These are phyloP conservation scores for Aciculosporium take DNA, from an alignment of 2,329 filamentous ascomycete genomes.

Conservation along the genomic window DNA sequence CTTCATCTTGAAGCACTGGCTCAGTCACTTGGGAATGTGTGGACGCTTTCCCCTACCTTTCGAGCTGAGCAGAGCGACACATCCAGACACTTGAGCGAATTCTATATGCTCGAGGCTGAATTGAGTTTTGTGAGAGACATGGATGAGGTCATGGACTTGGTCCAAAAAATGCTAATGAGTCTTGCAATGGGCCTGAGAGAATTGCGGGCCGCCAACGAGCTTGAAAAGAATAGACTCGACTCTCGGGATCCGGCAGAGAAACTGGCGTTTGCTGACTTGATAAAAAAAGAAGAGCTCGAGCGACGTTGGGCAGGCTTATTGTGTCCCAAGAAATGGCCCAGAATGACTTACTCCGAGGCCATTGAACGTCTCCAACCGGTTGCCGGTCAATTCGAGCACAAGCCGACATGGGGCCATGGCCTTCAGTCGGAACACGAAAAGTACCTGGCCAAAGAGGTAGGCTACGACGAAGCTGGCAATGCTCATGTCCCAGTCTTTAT, in stretches of 20 bases:
- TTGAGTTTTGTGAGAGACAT: conserved; percentile 63
- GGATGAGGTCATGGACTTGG: conserved; percentile 58
- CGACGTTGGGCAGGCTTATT: conserved; percentile 60
- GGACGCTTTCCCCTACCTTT: conserved; percentile 88
- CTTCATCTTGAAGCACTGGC: conserved; percentile 86
- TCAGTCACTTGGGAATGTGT: conserved; percentile 78
- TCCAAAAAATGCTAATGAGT: conserved; percentile 61
- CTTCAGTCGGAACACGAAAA: conserved; percentile 89
- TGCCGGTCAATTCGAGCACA: conserved; percentile 48
- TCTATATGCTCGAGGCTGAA: conserved; percentile 97
- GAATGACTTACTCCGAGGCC: conserved; percentile 70
- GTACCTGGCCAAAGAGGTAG: conserved; percentile 59
- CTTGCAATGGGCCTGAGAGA: conserved; percentile 25
- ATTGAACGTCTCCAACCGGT: conserved; percentile 53
- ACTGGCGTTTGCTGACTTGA: conserved; percentile 28
- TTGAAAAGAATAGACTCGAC: conserved; percentile 22
- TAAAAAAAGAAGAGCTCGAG: conserved; percentile 34
- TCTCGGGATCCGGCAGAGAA: conserved; percentile 25
- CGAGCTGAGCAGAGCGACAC: conserved; percentile 89
- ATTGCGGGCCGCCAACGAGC: conserved; percentile 30
- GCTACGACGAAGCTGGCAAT: conserved; percentile 30
- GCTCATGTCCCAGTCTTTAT: conserved; percentile 64
- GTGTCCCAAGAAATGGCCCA: conserved; percentile 47
- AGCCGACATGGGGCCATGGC: conserved; percentile 56
- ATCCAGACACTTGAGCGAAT: conserved; percentile 84